Conservation (phyloP, 345 rosid genomes). For the Erodium maritimum region DNA sequence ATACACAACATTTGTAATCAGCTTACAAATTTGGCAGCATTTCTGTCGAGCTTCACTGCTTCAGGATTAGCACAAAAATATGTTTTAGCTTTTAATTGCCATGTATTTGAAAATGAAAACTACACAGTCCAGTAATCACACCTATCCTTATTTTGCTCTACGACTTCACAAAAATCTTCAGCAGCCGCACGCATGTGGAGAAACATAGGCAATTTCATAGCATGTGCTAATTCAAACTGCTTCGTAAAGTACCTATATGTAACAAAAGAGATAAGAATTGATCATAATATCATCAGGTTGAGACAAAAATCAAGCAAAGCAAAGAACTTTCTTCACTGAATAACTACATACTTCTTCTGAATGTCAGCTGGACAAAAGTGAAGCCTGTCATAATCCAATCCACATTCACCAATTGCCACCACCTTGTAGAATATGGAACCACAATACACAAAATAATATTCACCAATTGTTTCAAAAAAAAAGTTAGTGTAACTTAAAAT, state of each 20-base stretch:
- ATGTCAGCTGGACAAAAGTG: slow-evolving; percentile 70
- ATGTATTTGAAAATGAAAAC: not conserved
- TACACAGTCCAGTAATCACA: slow-evolving; percentile 12
- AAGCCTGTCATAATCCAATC: slow-evolving; percentile 95
- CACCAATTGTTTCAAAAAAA: slow-evolving; percentile 3
- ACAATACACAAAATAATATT: not conserved
- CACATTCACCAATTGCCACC: slow-evolving; percentile 96
- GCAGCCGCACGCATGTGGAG: slow-evolving; percentile 97
- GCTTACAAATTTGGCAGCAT: not conserved
- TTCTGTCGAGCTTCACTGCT: too few species aligned
- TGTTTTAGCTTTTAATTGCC: not conserved
- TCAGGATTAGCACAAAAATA: too few species aligned
- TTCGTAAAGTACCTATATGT: slow-evolving; percentile 73
- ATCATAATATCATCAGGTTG: slow-evolving; percentile 2
- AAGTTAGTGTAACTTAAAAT: not conserved
- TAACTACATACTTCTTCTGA: slow-evolving; percentile 64
- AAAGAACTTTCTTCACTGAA: slow-evolving; percentile 6
- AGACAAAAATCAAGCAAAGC: not conserved
- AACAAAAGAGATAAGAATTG: slow-evolving; percentile 1
- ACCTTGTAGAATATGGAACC: slow-evolving; percentile 35
- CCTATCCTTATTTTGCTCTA: slow-evolving; percentile 63
- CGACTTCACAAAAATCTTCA: slow-evolving; percentile 68
- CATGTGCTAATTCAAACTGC: slow-evolving; percentile 87
- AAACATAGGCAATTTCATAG: slow-evolving; percentile 89
- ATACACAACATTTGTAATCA: not conserved